Conservation (phyloP, 345 rosid genomes). For the Punica granatum region DNA sequence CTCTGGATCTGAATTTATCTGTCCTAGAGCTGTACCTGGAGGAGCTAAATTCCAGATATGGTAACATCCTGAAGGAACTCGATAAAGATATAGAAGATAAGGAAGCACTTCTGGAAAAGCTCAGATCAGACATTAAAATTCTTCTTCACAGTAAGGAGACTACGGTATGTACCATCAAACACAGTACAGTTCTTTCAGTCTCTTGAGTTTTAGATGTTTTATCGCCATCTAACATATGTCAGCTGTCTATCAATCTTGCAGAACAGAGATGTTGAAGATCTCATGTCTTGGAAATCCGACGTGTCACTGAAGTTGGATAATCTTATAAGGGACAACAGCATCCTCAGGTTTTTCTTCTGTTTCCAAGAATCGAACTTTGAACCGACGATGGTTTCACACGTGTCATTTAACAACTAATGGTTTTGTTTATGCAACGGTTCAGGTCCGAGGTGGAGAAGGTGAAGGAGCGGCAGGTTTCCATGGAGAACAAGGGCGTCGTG, state of each 20-base stretch:
- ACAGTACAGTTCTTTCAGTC: background rate
- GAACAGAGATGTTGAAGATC: conserved; percentile 60
- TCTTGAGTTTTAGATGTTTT: background rate
- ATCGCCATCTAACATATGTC: background rate
- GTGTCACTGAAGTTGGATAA: conserved; percentile 39
- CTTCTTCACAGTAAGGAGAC: conserved; percentile 41
- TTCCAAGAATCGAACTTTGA: background rate
- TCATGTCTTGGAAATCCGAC: conserved; percentile 60
- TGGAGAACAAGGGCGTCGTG: conserved; percentile 74
- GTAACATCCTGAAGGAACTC: conserved; percentile 62
- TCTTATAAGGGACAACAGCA: conserved; percentile 37
- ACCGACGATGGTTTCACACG: background rate
- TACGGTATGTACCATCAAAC: conserved; percentile 30
- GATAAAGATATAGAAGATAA: conserved; percentile 55
- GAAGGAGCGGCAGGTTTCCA: conserved; percentile 34
- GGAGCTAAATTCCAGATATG: conserved; percentile 65
- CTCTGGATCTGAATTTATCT: conserved; percentile 71
- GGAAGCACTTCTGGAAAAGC: conserved; percentile 35
- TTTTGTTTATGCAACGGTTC: conserved; percentile 14
- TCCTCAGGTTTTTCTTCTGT: conserved; percentile 38
- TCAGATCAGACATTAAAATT: conserved; percentile 42
- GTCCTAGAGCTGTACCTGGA: conserved; percentile 84
- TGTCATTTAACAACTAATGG: background rate
- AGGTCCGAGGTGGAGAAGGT: conserved; percentile 50
- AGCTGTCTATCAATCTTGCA: conserved; percentile 22